These are phyloP conservation scores for Achlya hypogyna DNA, from an alignment of 352 stramenopile genomes.

Conservation along the genomic window DNA sequence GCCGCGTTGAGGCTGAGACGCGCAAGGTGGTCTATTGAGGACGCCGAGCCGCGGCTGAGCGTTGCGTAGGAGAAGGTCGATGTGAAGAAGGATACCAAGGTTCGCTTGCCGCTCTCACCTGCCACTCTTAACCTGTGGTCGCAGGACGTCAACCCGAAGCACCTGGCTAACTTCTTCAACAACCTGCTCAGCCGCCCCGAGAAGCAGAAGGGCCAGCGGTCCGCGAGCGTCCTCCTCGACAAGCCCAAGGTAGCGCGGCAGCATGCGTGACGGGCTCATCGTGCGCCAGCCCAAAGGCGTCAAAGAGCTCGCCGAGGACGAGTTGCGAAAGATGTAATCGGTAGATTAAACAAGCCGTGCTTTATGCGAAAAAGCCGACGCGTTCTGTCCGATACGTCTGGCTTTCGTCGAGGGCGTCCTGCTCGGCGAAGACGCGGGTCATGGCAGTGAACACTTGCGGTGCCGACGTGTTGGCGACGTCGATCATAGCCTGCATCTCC, in stretches of 20 bases:
- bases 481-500: constrained; percentile 74
- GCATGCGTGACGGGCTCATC: background rate
- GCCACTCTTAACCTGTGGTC: background rate
- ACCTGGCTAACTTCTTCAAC: constrained; percentile 84
- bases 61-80: constrained; percentile 15
- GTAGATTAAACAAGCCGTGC: background rate
- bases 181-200: constrained; percentile 76
- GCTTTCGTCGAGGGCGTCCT: constrained; percentile 38
- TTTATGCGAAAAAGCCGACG: constrained; percentile 54
- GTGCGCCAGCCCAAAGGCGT: background rate
- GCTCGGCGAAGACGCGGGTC: constrained; percentile 36
- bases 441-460: constrained; percentile 58
- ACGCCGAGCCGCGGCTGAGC: background rate
- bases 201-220: constrained; percentile 63
- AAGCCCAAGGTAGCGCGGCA: background rate
- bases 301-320: constrained; percentile 16
- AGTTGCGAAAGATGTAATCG: constrained; percentile 16
- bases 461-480: constrained; percentile 51
- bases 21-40: constrained; percentile 34
- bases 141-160: constrained; percentile 69
- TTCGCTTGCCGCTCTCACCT: background rate
- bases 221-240: background rate
- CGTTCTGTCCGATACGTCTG: constrained; percentile 44
- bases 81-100: constrained; percentile 8
- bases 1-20: constrained; percentile 56